Evolutionary conservation across 139 green algal species (phyloP), one percentile per base, ranked within the genome.

Genomic region (Nannochloris sp.): DNA sequence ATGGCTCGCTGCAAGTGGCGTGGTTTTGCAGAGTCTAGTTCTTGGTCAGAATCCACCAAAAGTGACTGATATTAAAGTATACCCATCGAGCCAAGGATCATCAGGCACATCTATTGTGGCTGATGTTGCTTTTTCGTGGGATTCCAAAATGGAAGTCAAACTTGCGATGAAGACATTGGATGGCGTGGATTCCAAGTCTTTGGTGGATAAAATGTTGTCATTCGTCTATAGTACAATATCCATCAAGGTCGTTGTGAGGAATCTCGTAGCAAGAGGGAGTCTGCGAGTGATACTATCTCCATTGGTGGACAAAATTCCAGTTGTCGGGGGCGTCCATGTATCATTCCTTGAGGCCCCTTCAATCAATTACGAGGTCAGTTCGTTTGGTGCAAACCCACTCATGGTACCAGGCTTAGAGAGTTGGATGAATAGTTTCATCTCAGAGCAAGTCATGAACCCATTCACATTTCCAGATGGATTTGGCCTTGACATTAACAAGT

Each of bases 391-490:
- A n/a, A 76, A 53, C 55, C 70, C 27, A 40, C 53, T 62, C 12
- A 61, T 50, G 27, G 4, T 76, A 14, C 70, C 70, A 1, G 70
- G 70, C 1, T 12, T 78, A 4, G 62, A 78, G 54, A 8, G 8
- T 9, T 62, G n/a, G 48, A 21, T 73, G 8, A 50, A 72, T 19
- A 25, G 11, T 12, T 78, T 78, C 64, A 62, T 78, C 8, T 24
- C 36, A 21, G 12, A 53, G 24, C 44, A 44, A 2, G 64, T 78
- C 2, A 60, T 78, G 37, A 24, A 23, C 15, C 61, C 61, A 16
- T 66, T 75, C 62, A 71, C 27, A 4, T 75, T 56, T 43, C 69
- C 69, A 15, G 57, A 67, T 14, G 70, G 64, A 7, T 73, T 73
- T 7, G 18, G 5, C 3, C 43, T 73, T 19, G n/a, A 57, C 9